Conservation (phyloP, 2,329 filamentous ascomycete genomes). For the Scorias spongiosa region DNA sequence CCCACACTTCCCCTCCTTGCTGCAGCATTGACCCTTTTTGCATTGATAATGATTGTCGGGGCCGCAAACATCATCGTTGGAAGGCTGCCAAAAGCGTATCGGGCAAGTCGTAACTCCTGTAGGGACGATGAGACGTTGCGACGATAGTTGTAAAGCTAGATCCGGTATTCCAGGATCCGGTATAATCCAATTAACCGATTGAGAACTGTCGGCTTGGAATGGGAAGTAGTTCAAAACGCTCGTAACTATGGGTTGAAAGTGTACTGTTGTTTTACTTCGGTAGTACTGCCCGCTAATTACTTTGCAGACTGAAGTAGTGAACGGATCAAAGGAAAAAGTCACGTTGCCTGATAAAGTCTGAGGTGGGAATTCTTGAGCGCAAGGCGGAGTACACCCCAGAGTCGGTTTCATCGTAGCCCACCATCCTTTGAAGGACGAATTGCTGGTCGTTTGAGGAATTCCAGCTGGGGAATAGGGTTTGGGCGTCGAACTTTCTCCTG, state of each 20-base stretch:
- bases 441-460: not conserved
- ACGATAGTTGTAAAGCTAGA: not conserved
- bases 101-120: conserved; percentile 2
- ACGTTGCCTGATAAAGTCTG: not conserved
- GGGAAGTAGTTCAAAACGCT: not conserved
- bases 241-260: not conserved
- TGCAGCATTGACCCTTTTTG: conserved; percentile 5
- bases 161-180: not conserved
- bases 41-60: conserved; percentile 5
- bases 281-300: not conserved
- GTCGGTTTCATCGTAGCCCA: not conserved
- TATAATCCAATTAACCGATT: not conserved
- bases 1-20: conserved; percentile 6
- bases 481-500: too few relatives aligned
- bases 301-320: not conserved
- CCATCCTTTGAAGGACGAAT: not conserved
- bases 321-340: not conserved
- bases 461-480: not conserved
- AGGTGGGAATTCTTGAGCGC: not conserved
- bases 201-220: not conserved
- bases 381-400: not conserved
- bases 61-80: conserved; percentile 3
- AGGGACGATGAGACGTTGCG: not conserved
- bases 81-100: conserved; percentile 1
- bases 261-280: not conserved